Evolutionary conservation across 2,329 filamentous ascomycete species (phyloP), one percentile per base, ranked within the genome.

Genomic region (Hypoxylon sp.): DNA sequence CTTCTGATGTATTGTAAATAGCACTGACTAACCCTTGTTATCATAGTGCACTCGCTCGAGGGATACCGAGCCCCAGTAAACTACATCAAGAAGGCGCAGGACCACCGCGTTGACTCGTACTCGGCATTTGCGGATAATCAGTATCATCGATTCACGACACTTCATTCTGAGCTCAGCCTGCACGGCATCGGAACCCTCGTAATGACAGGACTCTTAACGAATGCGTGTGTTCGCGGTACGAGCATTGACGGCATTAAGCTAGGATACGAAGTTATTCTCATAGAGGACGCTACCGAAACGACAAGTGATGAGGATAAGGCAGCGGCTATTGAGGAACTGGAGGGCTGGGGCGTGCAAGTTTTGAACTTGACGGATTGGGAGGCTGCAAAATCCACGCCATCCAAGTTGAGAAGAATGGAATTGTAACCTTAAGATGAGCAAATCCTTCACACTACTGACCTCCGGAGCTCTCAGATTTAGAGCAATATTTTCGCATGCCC

Each of bases 51-150:
- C 24, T 48, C 11, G n/a, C 51, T 72, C 11, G 70, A 72, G 32
- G 70, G 70, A 2, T 72, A 65, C 53, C 51, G 37, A 5, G 57
- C 57, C 13, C 70, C 70, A 10, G 70, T 72, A 19, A 65, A 71
- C 51, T 72, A 72, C 61, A 68, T 72, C 61, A 72, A 72, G 61
- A 72, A 72, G 13, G 70, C 70, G 15, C 70, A 72, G 44, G 69
- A 72, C 52, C 70, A 72, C 44, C 57, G 65, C 5, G 66, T 72
- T 3, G 70, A 72, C 55, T 71, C 70, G 11, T 72, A 71, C 55
- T 72, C 70, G 8, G 70, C 70, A 0, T 72, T 72, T 37, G 70
- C 68, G 10, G 70, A 72, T 24, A 72, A 72, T 48, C 70, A 72
- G 44, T 71, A 72, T 32, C 70, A 72, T 48, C 65, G 67, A 4